Conservation (phyloP, 495 filamentous ascomycete species). For the Melanomma pulvis-pyrius region DNA sequence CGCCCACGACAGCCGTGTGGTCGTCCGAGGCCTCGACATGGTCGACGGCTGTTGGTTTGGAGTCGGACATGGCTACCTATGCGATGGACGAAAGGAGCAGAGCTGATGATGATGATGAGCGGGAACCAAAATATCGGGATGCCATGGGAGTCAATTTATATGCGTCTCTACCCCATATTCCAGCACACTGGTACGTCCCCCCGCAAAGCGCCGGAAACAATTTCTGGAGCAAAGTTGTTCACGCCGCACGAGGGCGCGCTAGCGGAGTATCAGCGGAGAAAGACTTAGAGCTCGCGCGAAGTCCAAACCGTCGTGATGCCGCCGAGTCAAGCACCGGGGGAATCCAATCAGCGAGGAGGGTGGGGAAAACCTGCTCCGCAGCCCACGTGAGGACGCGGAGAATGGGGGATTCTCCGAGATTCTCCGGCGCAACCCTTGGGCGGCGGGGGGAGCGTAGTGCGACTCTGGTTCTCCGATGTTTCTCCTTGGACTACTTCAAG, state of each 20-base stretch:
- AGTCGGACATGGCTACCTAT: not conserved
- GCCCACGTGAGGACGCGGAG: not conserved
- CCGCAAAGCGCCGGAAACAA: not conserved
- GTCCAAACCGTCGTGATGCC: not conserved
- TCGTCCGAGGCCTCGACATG: slow-evolving; percentile 2
- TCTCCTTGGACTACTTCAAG: not conserved
- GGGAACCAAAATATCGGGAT: not conserved
- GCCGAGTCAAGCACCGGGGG: not conserved
- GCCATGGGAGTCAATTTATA: not conserved
- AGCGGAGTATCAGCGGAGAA: slow-evolving; percentile 14
- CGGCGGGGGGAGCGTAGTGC: too few relatives aligned
- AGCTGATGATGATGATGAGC: not conserved
- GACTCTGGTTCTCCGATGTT: not conserved
- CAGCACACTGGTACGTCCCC: not conserved
- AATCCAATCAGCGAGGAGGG: not conserved
- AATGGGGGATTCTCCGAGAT: slow-evolving; percentile 8
- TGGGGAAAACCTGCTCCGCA: not conserved
- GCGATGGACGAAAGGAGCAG: not conserved
- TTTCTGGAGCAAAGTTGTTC: not conserved
- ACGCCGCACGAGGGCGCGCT: too few relatives aligned
- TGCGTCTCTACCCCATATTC: slow-evolving; percentile 1
- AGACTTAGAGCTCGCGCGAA: not conserved
- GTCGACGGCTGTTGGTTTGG: slow-evolving; percentile 5
- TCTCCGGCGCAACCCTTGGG: too few relatives aligned
- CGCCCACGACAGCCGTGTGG: not conserved